Evolutionary conservation across 495 filamentous ascomycete species (phyloP), one percentile per base, ranked within the genome.

Genomic region (Xylaria venustula): DNA sequence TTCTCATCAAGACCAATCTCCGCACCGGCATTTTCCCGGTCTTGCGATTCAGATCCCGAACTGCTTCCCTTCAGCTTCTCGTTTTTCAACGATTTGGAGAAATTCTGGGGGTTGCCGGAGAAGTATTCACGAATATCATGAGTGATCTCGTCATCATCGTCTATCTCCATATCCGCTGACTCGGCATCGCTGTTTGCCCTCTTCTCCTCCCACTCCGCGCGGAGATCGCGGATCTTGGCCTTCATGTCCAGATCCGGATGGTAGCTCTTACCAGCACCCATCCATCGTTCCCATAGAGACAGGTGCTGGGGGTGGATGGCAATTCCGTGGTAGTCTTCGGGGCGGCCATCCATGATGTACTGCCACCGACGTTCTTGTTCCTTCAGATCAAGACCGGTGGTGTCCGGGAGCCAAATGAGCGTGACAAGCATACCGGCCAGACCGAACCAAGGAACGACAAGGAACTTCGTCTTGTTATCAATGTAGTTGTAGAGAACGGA

Each of bases 381-480:
- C 81, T 94, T 93, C 48, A 97, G 84, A 66, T 96, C 92, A 12
- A 96, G 86, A 46, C 92, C 92, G 11, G 92, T 97, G 63, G 92
- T 97, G 69, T 96, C 92, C 2, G 92, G 92, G 2, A 96, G 86
- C 82, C 91, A 97, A 56, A 93, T 55, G 49, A 73, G 82, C 11
- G 91, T 96, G 37, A 95, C 66, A 20, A 95, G 26, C 75, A 90
- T 87, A 66, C 92, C 92, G 6, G 76, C 85, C 4, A 96, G 86
- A 69, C 91, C 92, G 70, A 96, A 97, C 91, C 92, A 96, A 2
- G 92, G 89, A 1, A 95, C 90, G 17, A 97, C 85, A 73, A 90
- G 85, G 81, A 97, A 96, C 66, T 90, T 92, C 28, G 77, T 83
- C 66, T 84, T 85, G 3, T 81, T 85, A 75, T 77, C 76, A 80